phyloP scores from a whole-genome alignment of 306 rosid genomes.

The Castanospermum australe region DNA sequence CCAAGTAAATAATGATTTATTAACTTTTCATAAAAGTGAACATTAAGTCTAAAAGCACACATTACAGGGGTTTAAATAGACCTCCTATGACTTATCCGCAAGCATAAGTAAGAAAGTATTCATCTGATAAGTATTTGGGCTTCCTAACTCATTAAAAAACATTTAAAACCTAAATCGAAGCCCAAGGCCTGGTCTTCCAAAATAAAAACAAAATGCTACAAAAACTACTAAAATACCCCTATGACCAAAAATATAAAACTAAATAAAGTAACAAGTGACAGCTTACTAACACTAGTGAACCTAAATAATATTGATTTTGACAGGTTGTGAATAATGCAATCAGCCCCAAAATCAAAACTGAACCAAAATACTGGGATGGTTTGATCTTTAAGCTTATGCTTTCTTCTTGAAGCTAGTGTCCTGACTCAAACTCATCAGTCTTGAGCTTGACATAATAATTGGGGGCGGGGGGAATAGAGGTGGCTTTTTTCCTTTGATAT shows the following conservation, averaged over 20 bases:
- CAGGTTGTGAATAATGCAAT: neutral
- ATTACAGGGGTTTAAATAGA: neutral
- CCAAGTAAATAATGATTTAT: neutral
- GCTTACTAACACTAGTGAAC: neutral
- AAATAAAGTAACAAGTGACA: neutral
- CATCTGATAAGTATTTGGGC: neutral
- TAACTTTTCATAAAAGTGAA: neutral
- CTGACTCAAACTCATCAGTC: neutral
- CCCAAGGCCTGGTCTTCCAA: neutral
- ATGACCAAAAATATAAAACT: neutral
- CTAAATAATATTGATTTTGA: neutral
- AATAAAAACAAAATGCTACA: neutral
- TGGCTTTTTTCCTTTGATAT: neutral
- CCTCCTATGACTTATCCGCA: neutral
- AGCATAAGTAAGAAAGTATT: neutral
- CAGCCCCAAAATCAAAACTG: neutral
- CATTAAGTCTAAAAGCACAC: neutral
- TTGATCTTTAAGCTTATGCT: neutral
- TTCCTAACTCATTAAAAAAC: neutral
- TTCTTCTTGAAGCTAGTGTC: slow-evolving; percentile 7
- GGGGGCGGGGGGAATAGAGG: too few relatives aligned
- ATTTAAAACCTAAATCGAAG: neutral
- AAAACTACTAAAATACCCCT: neutral
- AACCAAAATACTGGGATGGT: neutral
- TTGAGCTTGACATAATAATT: too few relatives aligned